Evolutionary conservation across 805 yeast genomes (phyloP).

Genomic region (Candida pseudoglaebosa): DNA sequence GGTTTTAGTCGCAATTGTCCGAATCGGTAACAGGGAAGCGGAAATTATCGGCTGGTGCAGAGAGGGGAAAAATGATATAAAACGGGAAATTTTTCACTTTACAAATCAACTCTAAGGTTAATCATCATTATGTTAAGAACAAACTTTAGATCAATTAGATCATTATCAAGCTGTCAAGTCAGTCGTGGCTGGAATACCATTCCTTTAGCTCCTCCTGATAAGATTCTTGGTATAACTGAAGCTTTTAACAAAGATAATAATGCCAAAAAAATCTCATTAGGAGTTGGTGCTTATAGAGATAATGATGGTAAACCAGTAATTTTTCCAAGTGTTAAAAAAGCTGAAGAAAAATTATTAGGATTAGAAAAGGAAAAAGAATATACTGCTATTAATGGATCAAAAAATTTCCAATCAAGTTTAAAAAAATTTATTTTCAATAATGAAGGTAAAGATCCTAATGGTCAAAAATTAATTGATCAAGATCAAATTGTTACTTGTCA

Average conservation of each 20-base stretch:
- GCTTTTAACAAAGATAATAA: constrained; percentile 65
- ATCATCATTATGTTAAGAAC: not conserved
- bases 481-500: constrained; percentile 78
- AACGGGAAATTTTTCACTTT: not conserved
- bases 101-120: not conserved
- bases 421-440: constrained; percentile 69
- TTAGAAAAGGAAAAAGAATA: constrained; percentile 71
- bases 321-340: constrained; percentile 67
- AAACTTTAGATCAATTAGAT: constrained; percentile 7
- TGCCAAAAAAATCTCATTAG: constrained; percentile 57
- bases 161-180: constrained; percentile 8
- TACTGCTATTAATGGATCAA: constrained; percentile 80
- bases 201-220: constrained; percentile 73
- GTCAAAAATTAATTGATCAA: constrained; percentile 51
- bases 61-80: too few species aligned
- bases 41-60: too few species aligned
- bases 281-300: constrained; percentile 94
- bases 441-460: constrained; percentile 46
- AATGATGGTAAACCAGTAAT: constrained; percentile 85
- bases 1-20: too few species aligned
- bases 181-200: constrained; percentile 29
- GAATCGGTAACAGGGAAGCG: too few species aligned
- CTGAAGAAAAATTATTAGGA: constrained; percentile 51
- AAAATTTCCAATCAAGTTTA: constrained; percentile 62
- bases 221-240: constrained; percentile 76